These are phyloP conservation scores for Fistulina hepatica DNA, from an alignment of 1,284 basidiomycete genomes.

Conservation along the genomic window DNA sequence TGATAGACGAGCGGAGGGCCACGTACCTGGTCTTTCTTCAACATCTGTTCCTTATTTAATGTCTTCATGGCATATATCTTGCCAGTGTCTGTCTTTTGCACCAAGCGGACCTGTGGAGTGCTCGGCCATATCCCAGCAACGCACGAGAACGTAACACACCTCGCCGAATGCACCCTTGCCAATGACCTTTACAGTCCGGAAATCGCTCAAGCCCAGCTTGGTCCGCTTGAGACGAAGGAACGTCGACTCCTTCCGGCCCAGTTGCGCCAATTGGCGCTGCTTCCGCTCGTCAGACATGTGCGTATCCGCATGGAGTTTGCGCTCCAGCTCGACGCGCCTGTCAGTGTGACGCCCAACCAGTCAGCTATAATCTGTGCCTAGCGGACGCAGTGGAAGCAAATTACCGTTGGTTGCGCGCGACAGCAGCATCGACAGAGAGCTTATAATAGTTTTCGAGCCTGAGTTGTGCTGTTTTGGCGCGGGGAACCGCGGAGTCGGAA, in stretches of 20 bases:
- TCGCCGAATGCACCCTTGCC: constrained; percentile 95
- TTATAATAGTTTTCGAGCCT: constrained; percentile 91
- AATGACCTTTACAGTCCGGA: constrained; percentile 89
- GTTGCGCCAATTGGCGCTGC: constrained; percentile 66
- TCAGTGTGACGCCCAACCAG: constrained; percentile 3
- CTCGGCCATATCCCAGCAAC: not conserved
- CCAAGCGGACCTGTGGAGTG: constrained; percentile 70
- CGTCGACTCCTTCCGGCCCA: constrained; percentile 77
- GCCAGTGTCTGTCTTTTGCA: constrained; percentile 94
- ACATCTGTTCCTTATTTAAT: constrained; percentile 96
- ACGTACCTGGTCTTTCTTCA: constrained; percentile 93
- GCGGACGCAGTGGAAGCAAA: constrained; percentile 13
- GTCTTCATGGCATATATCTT: constrained; percentile 99
- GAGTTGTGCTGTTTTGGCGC: constrained; percentile 80
- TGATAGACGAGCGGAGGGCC: constrained; percentile 1
- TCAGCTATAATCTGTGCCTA: not conserved
- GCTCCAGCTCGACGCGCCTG: constrained; percentile 80
- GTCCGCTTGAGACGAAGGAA: constrained; percentile 68
- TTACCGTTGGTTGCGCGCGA: constrained; percentile 79
- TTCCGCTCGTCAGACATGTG: constrained; percentile 68
- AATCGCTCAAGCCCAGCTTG: constrained; percentile 80
- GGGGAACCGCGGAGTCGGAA: constrained; percentile 64
- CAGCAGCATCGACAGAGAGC: constrained; percentile 82
- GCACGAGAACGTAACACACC: constrained; percentile 27
- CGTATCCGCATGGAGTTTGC: constrained; percentile 55